phyloP scores from a whole-genome alignment of 2,329 filamentous ascomycete genomes.

The Penicillium verrucosum region DNA sequence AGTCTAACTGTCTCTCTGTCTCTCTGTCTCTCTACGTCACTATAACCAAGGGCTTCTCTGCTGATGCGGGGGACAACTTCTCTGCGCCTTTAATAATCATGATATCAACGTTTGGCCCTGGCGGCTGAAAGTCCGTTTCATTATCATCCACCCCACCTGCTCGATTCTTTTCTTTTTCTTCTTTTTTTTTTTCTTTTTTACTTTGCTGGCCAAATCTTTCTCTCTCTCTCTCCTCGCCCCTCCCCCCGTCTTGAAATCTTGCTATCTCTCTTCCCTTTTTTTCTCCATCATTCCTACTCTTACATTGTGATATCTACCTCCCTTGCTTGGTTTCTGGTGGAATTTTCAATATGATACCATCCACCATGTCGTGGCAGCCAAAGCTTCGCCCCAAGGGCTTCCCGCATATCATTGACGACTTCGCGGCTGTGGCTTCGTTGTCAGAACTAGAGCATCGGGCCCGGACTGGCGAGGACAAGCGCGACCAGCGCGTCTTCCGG shows the following conservation, averaged over 20 bases:
- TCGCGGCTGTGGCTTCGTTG: conserved; percentile 31
- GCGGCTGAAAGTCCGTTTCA: conserved; percentile 4
- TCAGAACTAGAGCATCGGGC: conserved; percentile 31
- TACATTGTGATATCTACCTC: conserved; percentile 1
- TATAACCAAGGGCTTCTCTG: conserved; percentile 9
- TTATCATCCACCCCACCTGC: conserved; percentile 22
- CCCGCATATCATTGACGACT: conserved; percentile 35
- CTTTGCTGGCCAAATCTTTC: conserved; percentile 8
- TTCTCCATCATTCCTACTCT: conserved; percentile 1
- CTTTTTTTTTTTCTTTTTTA: conserved; percentile 3
- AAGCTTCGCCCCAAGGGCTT: conserved; percentile 41
- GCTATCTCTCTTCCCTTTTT: background rate
- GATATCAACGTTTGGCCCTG: conserved; percentile 20
- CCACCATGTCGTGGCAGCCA: conserved; percentile 42
- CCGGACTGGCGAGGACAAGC: conserved; percentile 32
- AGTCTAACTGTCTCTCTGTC: conserved; percentile 29
- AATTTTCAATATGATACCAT: conserved; percentile 2
- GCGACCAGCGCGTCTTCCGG: conserved; percentile 41
- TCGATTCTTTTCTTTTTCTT: conserved; percentile 8
- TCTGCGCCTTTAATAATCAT: background rate
- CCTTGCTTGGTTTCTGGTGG: background rate
- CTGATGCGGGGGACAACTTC: conserved; percentile 25
- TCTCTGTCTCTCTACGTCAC: conserved; percentile 35
- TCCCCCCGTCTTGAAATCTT: background rate
- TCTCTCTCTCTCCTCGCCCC: background rate